Evolutionary conservation across 352 stramenopile genomes (phyloP), one percentile per base, ranked within the genome.

Genomic region (Pythium vanterpoolii): DNA sequence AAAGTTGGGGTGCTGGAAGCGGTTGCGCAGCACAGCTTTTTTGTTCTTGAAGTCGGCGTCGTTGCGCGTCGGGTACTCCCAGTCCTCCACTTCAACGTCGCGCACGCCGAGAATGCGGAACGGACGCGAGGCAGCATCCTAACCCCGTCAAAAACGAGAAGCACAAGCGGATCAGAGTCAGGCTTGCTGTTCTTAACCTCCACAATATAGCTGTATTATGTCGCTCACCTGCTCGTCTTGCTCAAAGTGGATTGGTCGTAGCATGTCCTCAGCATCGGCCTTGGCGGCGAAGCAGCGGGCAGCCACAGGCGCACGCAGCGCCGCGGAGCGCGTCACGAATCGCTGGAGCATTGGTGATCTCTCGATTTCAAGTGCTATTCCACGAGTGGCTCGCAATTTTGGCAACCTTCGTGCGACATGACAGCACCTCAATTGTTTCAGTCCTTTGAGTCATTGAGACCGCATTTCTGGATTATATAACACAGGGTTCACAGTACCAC

Each of bases 31-130:
- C 50, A 71, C 62, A 44, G 79, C 72, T 19, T 71, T 67, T 61
- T 83, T 84, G 50, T 74, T 77, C 63, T 87, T 88, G 43, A 83
- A 49, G 56, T 89, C 82, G 39, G 69, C 51, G 48, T 94, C 84
- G 34, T 83, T 50, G 34, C 84, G 84, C 60, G 74, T 80, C 27
- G 79, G 82, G 67, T 89, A 89, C 54, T 89, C 77, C 69, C 77
- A 88, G 68, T 94, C 79, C 54, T 72, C 56, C 62, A 90, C 76
- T 52, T 94, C 84, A 14, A 90, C 73, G 62, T 94, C 84, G 19
- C 84, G 84, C 46, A 92, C 80, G 21, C 84, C 84, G 1, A 94
- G 77, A 31, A 94, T 89, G 38, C 79, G 79, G 72, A 92, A 94
- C 9, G 81, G 78, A 31, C 73, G 73, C 30, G 72, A 47, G 0